Base-by-base conservation (phyloP, 169 alveolate species). In the Blepharisma undulans region DNA sequence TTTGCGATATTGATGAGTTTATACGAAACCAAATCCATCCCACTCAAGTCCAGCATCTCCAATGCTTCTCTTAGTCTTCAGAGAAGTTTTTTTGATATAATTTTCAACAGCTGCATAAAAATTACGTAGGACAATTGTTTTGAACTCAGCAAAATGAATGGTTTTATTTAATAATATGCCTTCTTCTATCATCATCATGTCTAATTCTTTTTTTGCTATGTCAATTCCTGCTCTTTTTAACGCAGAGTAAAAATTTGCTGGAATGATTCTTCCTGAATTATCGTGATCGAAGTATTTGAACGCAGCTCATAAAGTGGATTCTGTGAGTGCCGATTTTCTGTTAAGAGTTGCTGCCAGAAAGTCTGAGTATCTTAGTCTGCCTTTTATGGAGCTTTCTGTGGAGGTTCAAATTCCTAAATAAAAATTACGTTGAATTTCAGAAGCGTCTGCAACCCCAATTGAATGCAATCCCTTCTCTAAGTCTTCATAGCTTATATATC, bases 171-270 rank as follows among this genome's bases (percentile, higher is more conserved):
- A 48, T 5, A 48, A 48, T 0, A 48, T n/a, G n/a, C 90, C 95
- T 78, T 87, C 92, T 59, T 93, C 91, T 2, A 48, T 66, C 14
- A 95, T 48, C 22, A 95, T 93, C 14, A 33, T 22, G 3, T 88
- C 66, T 2, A 93, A 33, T 29, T 95, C 95, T 48, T 82, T 80
- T 7, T 88, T 85, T 32, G 93, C 30, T 3, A 94, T 72, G 12
- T 76, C 72, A n/a, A 76, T 85, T 18, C 96, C 96, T 61, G 88
- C 71, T 61, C 88, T 94, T 61, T 77, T 92, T 59, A 94, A 87
- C 4, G 95, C 95, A 10, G 88, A 91, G n/a, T 60, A 36, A 7
- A 94, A 34, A 78, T 94, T 92, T 21, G 91, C 91, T 34, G 84
- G 76, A 21, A 94, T 93, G 21, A 95, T 95, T 27, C 29, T 77